phyloP scores from a whole-genome alignment of 2,329 filamentous ascomycete genomes.

The Claviceps africana region DNA sequence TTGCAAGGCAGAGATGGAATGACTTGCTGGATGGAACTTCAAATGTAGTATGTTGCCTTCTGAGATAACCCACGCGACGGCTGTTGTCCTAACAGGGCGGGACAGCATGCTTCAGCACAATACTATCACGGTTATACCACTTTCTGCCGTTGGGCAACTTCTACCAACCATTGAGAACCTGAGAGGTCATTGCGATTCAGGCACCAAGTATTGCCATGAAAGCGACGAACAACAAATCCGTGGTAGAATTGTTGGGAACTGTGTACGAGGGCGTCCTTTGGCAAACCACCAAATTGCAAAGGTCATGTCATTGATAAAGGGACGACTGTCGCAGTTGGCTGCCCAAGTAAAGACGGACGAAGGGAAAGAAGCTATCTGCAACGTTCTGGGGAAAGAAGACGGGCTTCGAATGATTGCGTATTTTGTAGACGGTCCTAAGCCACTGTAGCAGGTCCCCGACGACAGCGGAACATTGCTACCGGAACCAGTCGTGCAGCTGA shows the following conservation, averaged over 20 bases:
- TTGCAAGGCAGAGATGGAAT: conserved; percentile 20
- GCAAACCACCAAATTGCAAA: conserved; percentile 13
- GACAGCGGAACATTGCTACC: not conserved
- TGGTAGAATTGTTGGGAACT: conserved; percentile 7
- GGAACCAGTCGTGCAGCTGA: not conserved
- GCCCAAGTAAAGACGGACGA: conserved; percentile 8
- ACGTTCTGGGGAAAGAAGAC: conserved; percentile 18
- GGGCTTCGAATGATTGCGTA: conserved; percentile 17
- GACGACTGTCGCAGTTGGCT: conserved; percentile 15
- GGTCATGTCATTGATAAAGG: conserved; percentile 15
- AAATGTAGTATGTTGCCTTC: conserved; percentile 25
- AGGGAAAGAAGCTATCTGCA: conserved; percentile 11
- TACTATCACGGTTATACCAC: conserved; percentile 28
- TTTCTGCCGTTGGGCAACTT: conserved; percentile 22
- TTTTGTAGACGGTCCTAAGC: conserved; percentile 12
- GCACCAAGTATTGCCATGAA: not conserved
- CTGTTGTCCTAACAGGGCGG: not conserved
- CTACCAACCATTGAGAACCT: conserved; percentile 25
- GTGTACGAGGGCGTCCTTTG: conserved; percentile 16
- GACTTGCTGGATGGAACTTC: conserved; percentile 26
- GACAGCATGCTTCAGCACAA: conserved; percentile 20
- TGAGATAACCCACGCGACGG: not conserved
- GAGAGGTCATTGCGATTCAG: conserved; percentile 13
- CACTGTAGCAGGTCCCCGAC: not conserved
- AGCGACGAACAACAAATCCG: not conserved